These are phyloP conservation scores for Kwoniella sp. DNA, from an alignment of 768 basidiomycete genomes.

Conservation along the genomic window DNA sequence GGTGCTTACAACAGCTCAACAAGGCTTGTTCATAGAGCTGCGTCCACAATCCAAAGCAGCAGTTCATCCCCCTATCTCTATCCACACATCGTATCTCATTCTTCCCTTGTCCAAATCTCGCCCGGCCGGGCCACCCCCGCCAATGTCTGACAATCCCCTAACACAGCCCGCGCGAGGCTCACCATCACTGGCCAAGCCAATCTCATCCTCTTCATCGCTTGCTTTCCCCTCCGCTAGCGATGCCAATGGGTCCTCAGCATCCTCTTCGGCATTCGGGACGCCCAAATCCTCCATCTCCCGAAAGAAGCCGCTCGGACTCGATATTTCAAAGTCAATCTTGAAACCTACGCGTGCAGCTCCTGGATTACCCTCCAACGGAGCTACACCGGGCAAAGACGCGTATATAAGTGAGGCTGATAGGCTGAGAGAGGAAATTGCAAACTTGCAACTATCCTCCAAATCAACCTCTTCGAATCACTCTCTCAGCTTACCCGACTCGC, in stretches of 20 bases:
- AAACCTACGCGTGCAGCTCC: slow-evolving; percentile 50
- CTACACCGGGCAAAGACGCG: slow-evolving; percentile 4
- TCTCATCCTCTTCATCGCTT: slow-evolving; percentile 15
- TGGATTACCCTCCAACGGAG: slow-evolving; percentile 23
- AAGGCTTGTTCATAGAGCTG: no score
- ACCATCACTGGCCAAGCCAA: slow-evolving; percentile 24
- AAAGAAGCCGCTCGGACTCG: slow-evolving; percentile 54
- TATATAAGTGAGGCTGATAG: slow-evolving; percentile 37
- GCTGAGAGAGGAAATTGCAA: slow-evolving; percentile 41
- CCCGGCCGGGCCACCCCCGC: no score
- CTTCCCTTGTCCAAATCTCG: no score
- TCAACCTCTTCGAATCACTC: slow-evolving; percentile 25
- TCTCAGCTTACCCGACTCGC: slow-evolving; percentile 11
- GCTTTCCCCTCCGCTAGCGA: neutral
- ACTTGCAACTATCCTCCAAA: slow-evolving; percentile 40
- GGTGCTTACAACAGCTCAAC: no score
- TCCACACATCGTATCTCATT: no score
- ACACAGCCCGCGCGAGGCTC: slow-evolving; percentile 1
- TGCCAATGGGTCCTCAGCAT: slow-evolving; percentile 14
- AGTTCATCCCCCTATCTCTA: neutral
- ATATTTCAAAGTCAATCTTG: slow-evolving; percentile 48
- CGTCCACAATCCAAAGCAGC: neutral
- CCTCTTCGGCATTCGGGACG: slow-evolving; percentile 25
- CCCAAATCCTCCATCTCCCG: slow-evolving; percentile 45
- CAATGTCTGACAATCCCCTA: slow-evolving; percentile 15